Evolutionary conservation across 768 basidiomycete species (phyloP).

Genomic region (Calvatia gigantea): DNA sequence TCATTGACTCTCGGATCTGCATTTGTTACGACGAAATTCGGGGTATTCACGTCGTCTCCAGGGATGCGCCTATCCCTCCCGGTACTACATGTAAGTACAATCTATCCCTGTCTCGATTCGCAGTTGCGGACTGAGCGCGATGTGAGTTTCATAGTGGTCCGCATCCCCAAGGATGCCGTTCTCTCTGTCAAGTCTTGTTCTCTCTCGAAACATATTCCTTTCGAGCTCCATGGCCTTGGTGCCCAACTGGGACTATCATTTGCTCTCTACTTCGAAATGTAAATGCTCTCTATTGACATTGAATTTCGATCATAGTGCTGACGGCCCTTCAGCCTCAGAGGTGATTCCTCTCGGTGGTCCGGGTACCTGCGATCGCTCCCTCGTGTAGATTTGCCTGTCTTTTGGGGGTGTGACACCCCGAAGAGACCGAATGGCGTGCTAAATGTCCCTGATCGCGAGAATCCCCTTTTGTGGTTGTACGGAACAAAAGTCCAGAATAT

Average conservation of each 20-base stretch:
- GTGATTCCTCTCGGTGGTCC: constrained; percentile 51
- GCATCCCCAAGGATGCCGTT: constrained; percentile 59
- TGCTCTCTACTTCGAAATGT: constrained; percentile 67
- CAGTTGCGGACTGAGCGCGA: neutral
- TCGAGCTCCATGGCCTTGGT: constrained; percentile 49
- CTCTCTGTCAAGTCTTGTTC: constrained; percentile 59
- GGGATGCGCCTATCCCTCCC: constrained; percentile 26
- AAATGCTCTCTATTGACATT: constrained; percentile 9
- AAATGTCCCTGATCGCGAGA: neutral
- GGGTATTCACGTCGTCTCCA: constrained; percentile 35
- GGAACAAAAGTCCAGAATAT: constrained; percentile 26
- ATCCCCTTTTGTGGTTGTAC: constrained; percentile 1
- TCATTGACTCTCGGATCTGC: constrained; percentile 43
- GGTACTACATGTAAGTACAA: constrained; percentile 30
- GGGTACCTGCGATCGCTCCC: constrained; percentile 68
- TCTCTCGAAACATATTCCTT: constrained; percentile 38
- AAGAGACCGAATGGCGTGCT: constrained; percentile 13
- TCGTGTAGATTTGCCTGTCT: constrained; percentile 55
- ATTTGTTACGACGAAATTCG: constrained; percentile 26
- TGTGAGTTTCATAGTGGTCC: constrained; percentile 44
- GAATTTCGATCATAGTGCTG: constrained; percentile 6
- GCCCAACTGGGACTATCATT: constrained; percentile 61
- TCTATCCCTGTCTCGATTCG: neutral
- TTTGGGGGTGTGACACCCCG: constrained; percentile 40
- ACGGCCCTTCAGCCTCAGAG: constrained; percentile 40